Base-by-base conservation (phyloP, 768 basidiomycete species). In the Piloderma croceum region DNA sequence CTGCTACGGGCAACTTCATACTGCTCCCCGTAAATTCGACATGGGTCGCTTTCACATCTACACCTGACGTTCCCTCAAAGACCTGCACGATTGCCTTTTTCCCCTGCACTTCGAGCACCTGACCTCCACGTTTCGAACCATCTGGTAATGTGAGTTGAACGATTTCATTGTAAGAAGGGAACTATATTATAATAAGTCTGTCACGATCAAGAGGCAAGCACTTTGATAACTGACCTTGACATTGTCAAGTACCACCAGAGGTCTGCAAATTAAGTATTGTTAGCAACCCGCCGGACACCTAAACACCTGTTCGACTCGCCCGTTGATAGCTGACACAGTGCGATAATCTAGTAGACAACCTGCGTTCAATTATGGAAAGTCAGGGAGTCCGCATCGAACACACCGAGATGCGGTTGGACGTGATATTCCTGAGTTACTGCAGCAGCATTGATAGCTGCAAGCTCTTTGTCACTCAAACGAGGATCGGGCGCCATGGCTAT, bases 21-120 rank as follows among this genome's bases (percentile, higher is more conserved):
- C 91, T 92, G 53, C 86, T 88, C 31, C 96, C 96, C 11, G 93
- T 93, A 63, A 99, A 98, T 58, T 96, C 90, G 60, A 98, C 92
- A 58, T 93, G 91, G 3, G 96, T 99, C 11, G 88, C 77, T 61
- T 93, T 94, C 54, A 98, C 96, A 61, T 99, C 96, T 32, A 98
- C 86, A 24, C 96, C 96, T 7, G 92, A 78, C 3, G 96, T 99
- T 38, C 96, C 96, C 63, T 99, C 96, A 53, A 99, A 99, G 46
- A 99, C 94, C 62, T 99, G 96, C 15, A 99, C 94, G 55, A 99
- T 91, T 31, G 96, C 96, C 60, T 98, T 98, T 74, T 93, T 96
- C 40, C 96, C 96, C 59, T 90, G 85, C 29, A 99, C 92, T 63
- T 99, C 96, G 36, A 99, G 80, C 9, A 98, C 94, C 64, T 98